These are phyloP conservation scores for Xylaria digitata DNA, from an alignment of 2,329 filamentous ascomycete species.

Conservation along the genomic window DNA sequence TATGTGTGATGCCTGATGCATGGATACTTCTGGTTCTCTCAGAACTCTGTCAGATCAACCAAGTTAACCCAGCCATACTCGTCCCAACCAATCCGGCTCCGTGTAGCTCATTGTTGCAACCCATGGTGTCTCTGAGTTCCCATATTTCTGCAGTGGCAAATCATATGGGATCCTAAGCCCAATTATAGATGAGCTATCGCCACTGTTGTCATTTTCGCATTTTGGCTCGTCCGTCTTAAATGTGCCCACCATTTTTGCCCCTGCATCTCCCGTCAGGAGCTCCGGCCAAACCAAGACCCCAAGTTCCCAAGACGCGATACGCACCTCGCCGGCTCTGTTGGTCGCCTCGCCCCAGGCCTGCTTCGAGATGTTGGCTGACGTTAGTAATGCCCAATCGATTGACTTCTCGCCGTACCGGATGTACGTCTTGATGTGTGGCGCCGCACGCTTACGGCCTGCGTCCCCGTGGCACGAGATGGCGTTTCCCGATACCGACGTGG, in stretches of 20 bases:
- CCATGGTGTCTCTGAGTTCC: conserved; percentile 76
- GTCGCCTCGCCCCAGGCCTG: conserved; percentile 84
- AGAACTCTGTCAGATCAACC: no score
- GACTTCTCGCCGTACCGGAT: conserved; percentile 68
- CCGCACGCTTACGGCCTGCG: conserved; percentile 74
- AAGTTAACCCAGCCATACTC: conserved; percentile 51
- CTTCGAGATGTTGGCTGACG: conserved; percentile 90
- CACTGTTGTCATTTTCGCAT: conserved; percentile 23
- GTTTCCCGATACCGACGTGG: background rate
- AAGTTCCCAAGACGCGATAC: conserved; percentile 84
- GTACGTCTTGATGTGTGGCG: conserved; percentile 92
- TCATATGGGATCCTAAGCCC: conserved; percentile 86
- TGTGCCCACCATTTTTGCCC: conserved; percentile 72
- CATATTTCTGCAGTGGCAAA: conserved; percentile 77
- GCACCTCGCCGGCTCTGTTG: conserved; percentile 68
- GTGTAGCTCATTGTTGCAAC: conserved; percentile 70
- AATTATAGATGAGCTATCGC: conserved; percentile 57
- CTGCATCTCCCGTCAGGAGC: conserved; percentile 56
- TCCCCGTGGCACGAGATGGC: conserved; percentile 49
- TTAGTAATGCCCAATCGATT: conserved; percentile 87
- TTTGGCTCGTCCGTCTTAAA: conserved; percentile 71
- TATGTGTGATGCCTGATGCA: no score
- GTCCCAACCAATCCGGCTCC: conserved; percentile 71
- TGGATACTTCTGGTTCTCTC: no score
- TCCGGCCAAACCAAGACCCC: conserved; percentile 86